Conservation (phyloP, 2,329 filamentous ascomycete species). For the Fusarium miscanthi region DNA sequence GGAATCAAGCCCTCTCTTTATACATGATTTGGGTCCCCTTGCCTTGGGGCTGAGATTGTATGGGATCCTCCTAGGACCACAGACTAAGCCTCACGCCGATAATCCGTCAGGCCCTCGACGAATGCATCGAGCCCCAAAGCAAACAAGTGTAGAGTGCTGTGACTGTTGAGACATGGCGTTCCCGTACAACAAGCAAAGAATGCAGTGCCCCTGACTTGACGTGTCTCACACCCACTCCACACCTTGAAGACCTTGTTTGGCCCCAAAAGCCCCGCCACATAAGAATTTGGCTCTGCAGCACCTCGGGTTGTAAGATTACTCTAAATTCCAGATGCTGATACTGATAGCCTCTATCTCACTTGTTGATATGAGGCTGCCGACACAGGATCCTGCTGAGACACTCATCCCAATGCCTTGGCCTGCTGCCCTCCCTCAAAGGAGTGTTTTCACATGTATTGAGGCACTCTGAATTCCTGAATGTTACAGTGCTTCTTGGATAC, state of each 20-base stretch:
- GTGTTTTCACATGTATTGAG: background rate
- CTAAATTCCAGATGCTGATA: slow-evolving; percentile 35
- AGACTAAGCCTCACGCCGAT: slow-evolving; percentile 18
- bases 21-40: slow-evolving; percentile 31
- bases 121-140: slow-evolving; percentile 29
- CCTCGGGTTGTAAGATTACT: slow-evolving; percentile 32
- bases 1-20: slow-evolving; percentile 46
- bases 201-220: slow-evolving; percentile 29
- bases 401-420: slow-evolving; percentile 4
- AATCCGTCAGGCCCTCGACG: slow-evolving; percentile 18
- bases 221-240: slow-evolving; percentile 40
- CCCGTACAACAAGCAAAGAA: slow-evolving; percentile 36
- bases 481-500: background rate
- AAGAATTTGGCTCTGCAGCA: background rate
- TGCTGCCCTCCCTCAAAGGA: slow-evolving; percentile 28
- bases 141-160: slow-evolving; percentile 4
- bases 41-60: slow-evolving; percentile 18
- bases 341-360: background rate
- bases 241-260: slow-evolving; percentile 1
- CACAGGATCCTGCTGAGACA: slow-evolving; percentile 25
- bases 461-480: background rate
- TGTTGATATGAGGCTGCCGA: background rate
- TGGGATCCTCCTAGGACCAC: slow-evolving; percentile 7
- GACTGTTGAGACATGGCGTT: slow-evolving; percentile 43
- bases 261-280: slow-evolving; percentile 23